Conservation (phyloP, 163 green algal species). For the Scenedesmus sp. region DNA sequence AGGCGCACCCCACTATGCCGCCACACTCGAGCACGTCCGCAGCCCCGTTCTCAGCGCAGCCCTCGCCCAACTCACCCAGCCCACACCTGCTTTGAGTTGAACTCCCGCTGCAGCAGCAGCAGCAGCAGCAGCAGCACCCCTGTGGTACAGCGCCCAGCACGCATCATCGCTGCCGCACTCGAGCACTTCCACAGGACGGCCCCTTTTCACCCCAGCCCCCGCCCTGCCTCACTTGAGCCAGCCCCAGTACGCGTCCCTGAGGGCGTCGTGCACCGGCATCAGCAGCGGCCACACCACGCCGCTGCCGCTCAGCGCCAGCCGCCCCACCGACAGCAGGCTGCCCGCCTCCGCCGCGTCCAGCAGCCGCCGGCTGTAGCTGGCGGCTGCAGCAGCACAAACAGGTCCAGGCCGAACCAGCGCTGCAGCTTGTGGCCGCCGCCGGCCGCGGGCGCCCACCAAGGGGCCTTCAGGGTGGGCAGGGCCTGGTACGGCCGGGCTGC, state of each 20-base stretch:
- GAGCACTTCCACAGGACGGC: too few relatives aligned
- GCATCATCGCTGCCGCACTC: too few relatives aligned
- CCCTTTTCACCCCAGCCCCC: too few relatives aligned
- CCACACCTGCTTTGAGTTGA: too few relatives aligned
- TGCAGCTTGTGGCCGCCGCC: constrained; percentile 75
- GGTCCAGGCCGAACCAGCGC: constrained; percentile 81
- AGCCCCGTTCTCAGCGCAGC: too few relatives aligned
- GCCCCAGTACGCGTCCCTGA: constrained; percentile 77
- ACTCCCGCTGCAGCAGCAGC: not conserved
- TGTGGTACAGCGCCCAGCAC: too few relatives aligned
- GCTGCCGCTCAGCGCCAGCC: constrained; percentile 64
- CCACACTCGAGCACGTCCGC: too few relatives aligned
- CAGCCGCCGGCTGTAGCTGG: constrained; percentile 80
- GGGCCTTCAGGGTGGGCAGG: not conserved
- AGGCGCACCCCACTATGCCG: too few relatives aligned
- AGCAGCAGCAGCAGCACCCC: not conserved
- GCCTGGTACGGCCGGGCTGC: not conserved
- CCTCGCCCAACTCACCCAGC: too few relatives aligned
- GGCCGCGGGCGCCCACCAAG: constrained; percentile 52
- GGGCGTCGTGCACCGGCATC: constrained; percentile 81
- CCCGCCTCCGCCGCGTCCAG: constrained; percentile 75
- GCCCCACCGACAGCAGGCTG: constrained; percentile 72
- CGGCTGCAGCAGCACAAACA: constrained; percentile 78
- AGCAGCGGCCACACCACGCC: constrained; percentile 72
- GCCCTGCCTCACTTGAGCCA: constrained; percentile 53